Conservation (phyloP, 1,284 basidiomycete species). For the Ustilago lituana region DNA sequence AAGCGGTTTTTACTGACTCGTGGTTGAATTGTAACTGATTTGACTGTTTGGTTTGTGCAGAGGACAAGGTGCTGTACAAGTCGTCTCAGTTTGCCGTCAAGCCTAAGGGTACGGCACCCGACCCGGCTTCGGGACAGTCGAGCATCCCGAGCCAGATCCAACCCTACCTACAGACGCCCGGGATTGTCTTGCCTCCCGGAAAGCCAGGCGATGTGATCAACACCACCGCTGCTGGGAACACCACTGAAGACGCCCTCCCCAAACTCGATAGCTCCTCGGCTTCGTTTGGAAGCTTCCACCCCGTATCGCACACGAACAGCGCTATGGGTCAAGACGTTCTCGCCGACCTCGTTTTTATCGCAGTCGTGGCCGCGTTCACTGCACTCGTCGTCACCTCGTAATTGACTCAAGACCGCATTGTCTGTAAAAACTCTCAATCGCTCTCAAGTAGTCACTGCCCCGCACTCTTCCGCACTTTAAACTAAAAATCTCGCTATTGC, state of each 20-base stretch:
- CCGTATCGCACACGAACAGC: background rate
- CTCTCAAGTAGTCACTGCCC: no score
- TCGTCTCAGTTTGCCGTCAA: constrained; percentile 26
- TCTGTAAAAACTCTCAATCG: no score
- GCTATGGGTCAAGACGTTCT: background rate
- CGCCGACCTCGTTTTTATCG: constrained; percentile 10
- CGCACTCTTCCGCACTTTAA: no score
- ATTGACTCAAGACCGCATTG: no score
- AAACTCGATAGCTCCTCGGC: constrained; percentile 12
- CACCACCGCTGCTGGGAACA: constrained; percentile 5
- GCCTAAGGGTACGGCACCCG: constrained; percentile 20
- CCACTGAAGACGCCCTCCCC: constrained; percentile 12
- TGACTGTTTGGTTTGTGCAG: background rate
- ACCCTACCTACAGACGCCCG: constrained; percentile 20
- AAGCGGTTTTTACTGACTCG: no score
- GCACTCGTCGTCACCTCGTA: constrained; percentile 17
- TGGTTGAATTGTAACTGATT: no score
- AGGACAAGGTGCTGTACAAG: constrained; percentile 24
- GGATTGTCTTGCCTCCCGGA: constrained; percentile 16
- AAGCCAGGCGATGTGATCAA: constrained; percentile 11
- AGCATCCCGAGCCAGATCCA: constrained; percentile 16
- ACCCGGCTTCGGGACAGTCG: constrained; percentile 21
- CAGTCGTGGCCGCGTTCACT: constrained; percentile 17
- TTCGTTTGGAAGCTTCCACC: constrained; percentile 12
- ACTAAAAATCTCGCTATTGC: no score